Conservation (phyloP, 805 yeast species). For the Pichia insulana region DNA sequence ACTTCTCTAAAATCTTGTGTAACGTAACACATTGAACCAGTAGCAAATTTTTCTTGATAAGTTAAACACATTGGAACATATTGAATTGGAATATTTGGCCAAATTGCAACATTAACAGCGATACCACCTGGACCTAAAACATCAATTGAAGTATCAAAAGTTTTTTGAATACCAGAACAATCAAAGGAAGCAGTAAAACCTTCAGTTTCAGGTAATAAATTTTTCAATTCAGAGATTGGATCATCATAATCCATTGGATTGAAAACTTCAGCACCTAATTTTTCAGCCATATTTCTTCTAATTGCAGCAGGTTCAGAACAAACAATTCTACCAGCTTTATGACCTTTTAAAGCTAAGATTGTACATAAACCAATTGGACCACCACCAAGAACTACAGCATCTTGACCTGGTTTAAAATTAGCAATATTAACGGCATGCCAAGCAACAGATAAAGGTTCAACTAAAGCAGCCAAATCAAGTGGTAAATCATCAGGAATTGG, state of each 20-base stretch:
- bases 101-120: conserved; percentile 58
- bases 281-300: conserved; percentile 52
- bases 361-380: conserved; percentile 60
- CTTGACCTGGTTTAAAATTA: conserved; percentile 33
- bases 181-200: conserved; percentile 47
- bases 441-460: conserved; percentile 51
- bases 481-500: conserved; percentile 26
- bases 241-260: conserved; percentile 40
- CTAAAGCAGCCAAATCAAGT: conserved; percentile 37
- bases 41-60: conserved; percentile 42
- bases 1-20: conserved; percentile 50
- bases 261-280: conserved; percentile 39
- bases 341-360: conserved; percentile 44
- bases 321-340: conserved; percentile 41
- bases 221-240: conserved; percentile 30
- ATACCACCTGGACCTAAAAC: conserved; percentile 46
- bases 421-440: conserved; percentile 51
- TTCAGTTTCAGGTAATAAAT: conserved; percentile 31
- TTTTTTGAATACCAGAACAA: conserved; percentile 46
- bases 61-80: conserved; percentile 50
- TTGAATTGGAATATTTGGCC: conserved; percentile 44
- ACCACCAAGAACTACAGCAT: conserved; percentile 47
- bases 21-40: conserved; percentile 58
- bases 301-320: conserved; percentile 52
- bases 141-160: conserved; percentile 42